Base-by-base conservation (phyloP, 306 rosid species). In the Dryas alaskensis region DNA sequence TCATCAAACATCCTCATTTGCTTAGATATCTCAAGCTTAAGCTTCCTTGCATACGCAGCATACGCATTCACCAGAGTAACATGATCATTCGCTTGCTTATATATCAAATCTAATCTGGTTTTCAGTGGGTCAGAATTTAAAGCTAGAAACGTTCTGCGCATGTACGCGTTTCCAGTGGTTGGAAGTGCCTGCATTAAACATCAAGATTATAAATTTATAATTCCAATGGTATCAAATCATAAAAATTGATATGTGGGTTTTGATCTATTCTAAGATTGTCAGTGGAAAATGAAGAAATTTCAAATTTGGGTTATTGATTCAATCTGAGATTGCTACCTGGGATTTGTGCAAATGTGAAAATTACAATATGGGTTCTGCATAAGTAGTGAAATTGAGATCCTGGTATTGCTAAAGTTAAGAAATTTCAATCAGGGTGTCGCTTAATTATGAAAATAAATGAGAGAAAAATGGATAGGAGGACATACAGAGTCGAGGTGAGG, bases 31-130 rank as follows among this genome's bases (percentile, higher is more conserved):
- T 95, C 99, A 76, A 95, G 95, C 93, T 95, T 95, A 69, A 95
- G 97, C 92, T 90, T 95, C 88, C 99, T 92, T 10, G 99, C 99
- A 77, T 95, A 95, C 3, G 97, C 90, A 19, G 98, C 95, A 77
- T 95, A 95, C 1, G 99, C 98, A 88, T 95, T 95, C 77, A 95
- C 98, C 52, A 95, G 86, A 25, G 96, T 86, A 58, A 88, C 81
- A 70, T 95, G 99, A 87, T 95, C 99, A 67, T 84, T 95, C 44
- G 98, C 97, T 84, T 95, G 98, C 82, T 87, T 93, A 61, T 89
- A 85, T 73, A 90, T 92, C 89, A 95, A 95, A 87, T 95, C 96
- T 74, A 92, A 84, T 46, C 97, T 74, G 13, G 97, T 92, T 79
- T 88, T 92, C 69, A 83, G 79, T 4, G 99, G 99, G 70, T 95